Percentiles rank a stretch among this genome's conserved stretches.
Evolutionary conservation across 1,284 basidiomycete species (phyloP).

Genomic region (Fomitopsis betulina): DNA sequence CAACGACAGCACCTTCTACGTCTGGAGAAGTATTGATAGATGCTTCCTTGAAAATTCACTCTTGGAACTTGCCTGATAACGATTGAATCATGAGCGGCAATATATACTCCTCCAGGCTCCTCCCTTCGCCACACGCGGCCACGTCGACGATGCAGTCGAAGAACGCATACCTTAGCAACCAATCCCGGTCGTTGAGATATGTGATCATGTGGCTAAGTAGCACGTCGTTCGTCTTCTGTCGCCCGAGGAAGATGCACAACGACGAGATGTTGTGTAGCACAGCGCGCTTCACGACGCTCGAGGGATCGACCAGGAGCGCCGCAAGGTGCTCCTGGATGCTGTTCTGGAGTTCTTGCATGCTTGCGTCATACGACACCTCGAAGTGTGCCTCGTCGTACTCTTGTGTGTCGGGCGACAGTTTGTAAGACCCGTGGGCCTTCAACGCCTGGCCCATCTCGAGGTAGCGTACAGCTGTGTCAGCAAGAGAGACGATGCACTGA

Average conservation of each 20-base stretch:
- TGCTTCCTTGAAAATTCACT: slow-evolving; percentile 22
- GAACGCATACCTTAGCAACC: slow-evolving; percentile 87
- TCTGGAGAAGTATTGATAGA: slow-evolving; percentile 56
- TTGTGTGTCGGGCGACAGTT: slow-evolving; percentile 56
- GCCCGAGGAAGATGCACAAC: slow-evolving; percentile 89
- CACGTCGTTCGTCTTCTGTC: slow-evolving; percentile 92
- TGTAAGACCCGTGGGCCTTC: slow-evolving; percentile 76
- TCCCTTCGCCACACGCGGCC: slow-evolving; percentile 85
- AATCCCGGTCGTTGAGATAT: slow-evolving; percentile 94
- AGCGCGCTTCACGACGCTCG: slow-evolving; percentile 73
- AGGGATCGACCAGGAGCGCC: slow-evolving; percentile 70
- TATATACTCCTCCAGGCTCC: slow-evolving; percentile 85
- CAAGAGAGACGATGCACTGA: slow-evolving; percentile 80
- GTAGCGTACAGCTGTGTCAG: slow-evolving; percentile 80
- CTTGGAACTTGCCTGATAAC: slow-evolving; percentile 63
- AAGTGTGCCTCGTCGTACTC: slow-evolving; percentile 74
- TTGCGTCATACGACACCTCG: slow-evolving; percentile 87
- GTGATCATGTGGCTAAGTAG: slow-evolving; percentile 98
- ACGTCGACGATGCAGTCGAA: slow-evolving; percentile 96
- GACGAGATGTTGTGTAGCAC: slow-evolving; percentile 80
- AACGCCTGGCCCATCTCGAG: slow-evolving; percentile 91
- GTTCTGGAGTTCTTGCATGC: slow-evolving; percentile 80
- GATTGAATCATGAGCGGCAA: slow-evolving; percentile 94
- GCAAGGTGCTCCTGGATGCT: slow-evolving; percentile 88
- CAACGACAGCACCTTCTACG: slow-evolving; percentile 91